Conservation (phyloP, 306 rosid genomes). For the Vachellia collinsii region DNA sequence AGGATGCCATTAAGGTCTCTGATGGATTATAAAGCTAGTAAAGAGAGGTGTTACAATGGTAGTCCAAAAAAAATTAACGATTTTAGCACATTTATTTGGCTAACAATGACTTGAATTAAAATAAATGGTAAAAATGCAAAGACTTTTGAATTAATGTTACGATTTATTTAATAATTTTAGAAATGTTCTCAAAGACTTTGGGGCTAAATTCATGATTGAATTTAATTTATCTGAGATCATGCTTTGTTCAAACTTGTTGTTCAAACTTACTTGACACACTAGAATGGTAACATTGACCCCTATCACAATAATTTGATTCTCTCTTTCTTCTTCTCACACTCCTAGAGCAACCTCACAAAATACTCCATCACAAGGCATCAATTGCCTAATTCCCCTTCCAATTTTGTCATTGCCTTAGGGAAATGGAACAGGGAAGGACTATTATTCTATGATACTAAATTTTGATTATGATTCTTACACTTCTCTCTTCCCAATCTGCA, state of each 20-base stretch:
- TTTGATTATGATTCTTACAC: background rate
- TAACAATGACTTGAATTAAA: no score
- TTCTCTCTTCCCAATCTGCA: slow-evolving; percentile 1
- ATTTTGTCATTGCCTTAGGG: background rate
- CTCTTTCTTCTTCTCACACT: slow-evolving; percentile 31
- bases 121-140: no score
- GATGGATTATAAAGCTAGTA: no score
- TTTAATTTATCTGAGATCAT: background rate
- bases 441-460: background rate
- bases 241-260: no score
- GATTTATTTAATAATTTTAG: no score
- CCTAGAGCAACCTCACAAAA: slow-evolving; percentile 41
- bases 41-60: no score
- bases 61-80: no score
- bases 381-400: background rate
- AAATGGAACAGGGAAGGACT: background rate
- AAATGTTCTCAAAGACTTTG: no score
- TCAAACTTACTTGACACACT: slow-evolving; percentile 35
- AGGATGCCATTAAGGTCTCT: no score
- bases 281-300: slow-evolving; percentile 11
- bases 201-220: background rate
- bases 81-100: no score
- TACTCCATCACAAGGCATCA: background rate
- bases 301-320: slow-evolving; percentile 60
- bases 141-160: no score